phyloP scores from a whole-genome alignment of 2,329 filamentous ascomycete genomes.

The Ampelomyces quisqualis region DNA sequence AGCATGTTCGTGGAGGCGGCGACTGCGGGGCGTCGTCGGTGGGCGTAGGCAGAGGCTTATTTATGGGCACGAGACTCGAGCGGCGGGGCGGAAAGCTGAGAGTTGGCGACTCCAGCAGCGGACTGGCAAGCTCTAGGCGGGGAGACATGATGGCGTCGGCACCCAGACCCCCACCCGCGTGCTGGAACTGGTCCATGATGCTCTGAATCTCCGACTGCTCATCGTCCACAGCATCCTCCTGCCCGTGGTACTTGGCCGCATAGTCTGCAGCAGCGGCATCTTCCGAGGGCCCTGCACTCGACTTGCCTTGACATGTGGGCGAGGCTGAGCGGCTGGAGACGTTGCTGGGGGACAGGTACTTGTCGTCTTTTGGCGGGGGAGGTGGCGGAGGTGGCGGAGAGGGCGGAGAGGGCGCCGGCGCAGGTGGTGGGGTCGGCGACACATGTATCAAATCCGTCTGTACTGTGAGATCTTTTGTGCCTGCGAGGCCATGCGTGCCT shows the following conservation, averaged over 20 bases:
- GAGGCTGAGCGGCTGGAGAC: constrained; percentile 47
- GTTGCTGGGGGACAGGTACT: constrained; percentile 48
- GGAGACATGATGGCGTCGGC: constrained; percentile 91
- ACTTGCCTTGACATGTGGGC: constrained; percentile 37
- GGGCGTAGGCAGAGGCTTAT: constrained; percentile 42
- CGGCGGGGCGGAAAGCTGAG: constrained; percentile 75
- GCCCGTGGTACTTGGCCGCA: constrained; percentile 53
- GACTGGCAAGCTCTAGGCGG: constrained; percentile 76
- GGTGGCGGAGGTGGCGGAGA: constrained; percentile 50
- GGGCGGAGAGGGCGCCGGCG: constrained; percentile 20
- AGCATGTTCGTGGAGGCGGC: constrained; percentile 40
- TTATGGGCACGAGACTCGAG: constrained; percentile 78
- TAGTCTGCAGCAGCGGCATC: constrained; percentile 37
- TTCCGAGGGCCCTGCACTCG: constrained; percentile 44
- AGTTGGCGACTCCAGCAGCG: constrained; percentile 64
- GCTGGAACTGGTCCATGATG: constrained; percentile 95
- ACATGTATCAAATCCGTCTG: constrained; percentile 18
- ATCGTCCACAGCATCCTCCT: constrained; percentile 51
- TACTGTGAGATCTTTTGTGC: constrained; percentile 21
- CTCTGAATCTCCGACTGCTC: constrained; percentile 87
- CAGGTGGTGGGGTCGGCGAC: constrained; percentile 25
- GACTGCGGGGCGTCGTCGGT: constrained; percentile 29
- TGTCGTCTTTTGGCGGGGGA: constrained; percentile 54
- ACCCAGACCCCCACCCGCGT: constrained; percentile 68
- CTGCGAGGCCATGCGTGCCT: too few species aligned